A percentile compares a stretch with the other conserved stretches of the same genome.
These are phyloP conservation scores for Pseudoscleropodium purum DNA, from an alignment of 225 moss, liverwort and hornwort species.

Conservation along the genomic window DNA sequence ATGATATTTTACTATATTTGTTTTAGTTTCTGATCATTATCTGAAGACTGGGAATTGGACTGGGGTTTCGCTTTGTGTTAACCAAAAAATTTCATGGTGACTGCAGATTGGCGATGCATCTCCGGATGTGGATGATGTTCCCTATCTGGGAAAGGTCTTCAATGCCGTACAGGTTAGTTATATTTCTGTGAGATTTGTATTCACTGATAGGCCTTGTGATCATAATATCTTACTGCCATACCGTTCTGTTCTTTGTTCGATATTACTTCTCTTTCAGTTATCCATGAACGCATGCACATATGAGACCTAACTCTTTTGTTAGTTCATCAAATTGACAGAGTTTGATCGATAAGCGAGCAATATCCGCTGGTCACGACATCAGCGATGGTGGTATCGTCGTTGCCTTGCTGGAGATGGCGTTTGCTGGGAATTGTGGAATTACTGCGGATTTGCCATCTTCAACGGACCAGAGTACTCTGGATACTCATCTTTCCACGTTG, in stretches of 20 bases:
- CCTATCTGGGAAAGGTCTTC: slow-evolving; percentile 67
- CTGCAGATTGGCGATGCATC: slow-evolving; percentile 78
- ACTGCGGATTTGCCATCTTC: slow-evolving; percentile 55
- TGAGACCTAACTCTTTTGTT: background rate
- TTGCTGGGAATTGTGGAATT: slow-evolving; percentile 88
- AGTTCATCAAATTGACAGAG: slow-evolving; percentile 23
- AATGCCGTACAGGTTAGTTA: slow-evolving; percentile 62
- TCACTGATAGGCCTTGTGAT: background rate
- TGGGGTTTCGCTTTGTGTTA: background rate
- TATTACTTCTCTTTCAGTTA: background rate
- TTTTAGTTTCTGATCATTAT: background rate
- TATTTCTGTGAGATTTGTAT: background rate
- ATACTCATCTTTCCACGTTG: slow-evolving; percentile 55
- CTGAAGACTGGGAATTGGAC: background rate
- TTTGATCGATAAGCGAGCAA: slow-evolving; percentile 59
- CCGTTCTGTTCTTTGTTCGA: background rate
- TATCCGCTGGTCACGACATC: slow-evolving; percentile 89
- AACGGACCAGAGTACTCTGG: slow-evolving; percentile 5
- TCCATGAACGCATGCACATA: background rate
- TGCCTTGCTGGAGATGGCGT: slow-evolving; percentile 89
- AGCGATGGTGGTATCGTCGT: slow-evolving; percentile 90
- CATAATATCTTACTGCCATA: background rate
- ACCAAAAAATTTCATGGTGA: background rate
- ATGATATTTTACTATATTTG: background rate
- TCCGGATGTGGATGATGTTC: slow-evolving; percentile 83